Base-by-base conservation (phyloP, 768 basidiomycete species). In the Trametes cingulata region DNA sequence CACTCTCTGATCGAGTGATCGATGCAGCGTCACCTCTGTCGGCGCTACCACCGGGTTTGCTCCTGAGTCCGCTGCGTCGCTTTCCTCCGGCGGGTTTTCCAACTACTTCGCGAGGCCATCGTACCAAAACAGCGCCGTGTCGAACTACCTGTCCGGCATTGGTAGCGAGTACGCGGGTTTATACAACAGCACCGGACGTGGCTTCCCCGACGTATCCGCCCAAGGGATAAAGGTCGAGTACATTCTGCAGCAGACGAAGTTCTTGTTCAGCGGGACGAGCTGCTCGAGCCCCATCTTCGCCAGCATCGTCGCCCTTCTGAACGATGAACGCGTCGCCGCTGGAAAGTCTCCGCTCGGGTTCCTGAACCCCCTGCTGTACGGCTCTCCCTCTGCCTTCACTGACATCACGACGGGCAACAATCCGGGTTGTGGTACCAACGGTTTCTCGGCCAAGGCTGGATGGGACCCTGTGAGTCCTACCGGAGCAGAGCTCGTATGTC, bases 151-250 rank as follows among this genome's bases (percentile, higher is more conserved):
- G 20, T 57, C 68, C 22, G 60, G 60, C 35, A 65, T 77, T 53
- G 72, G 70, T 43, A 61, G 40, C 58, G 66, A 66, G 4, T 65
- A 71, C 60, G 27, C 50, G 1, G 75, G 75, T 20, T 58, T 62
- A 40, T 77, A 71, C 63, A 70, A 65, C 61, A 41, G 36, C 52
- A 71, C 56, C 68, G 78, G 78, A 20, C 80, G 80, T 42, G 79
- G 65, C 1, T 82, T 74, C 71, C 82, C 82, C 35, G 81, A 82
- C 68, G 69, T 82, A 42, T 69, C 78, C 20, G 78, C 81, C 6
- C 68, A 71, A 52, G 76, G 74, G n/a, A 53, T 70, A 25, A 69
- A 72, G 59, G 71, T 72, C 52, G 64, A 66, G 60, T 45, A 41
- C 29, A 69, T 75, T 59, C 53, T 67, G 39, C 27, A 56, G 59